These are phyloP conservation scores for Hypoxylon fragiforme DNA, from an alignment of 495 filamentous ascomycete genomes.

Conservation along the genomic window DNA sequence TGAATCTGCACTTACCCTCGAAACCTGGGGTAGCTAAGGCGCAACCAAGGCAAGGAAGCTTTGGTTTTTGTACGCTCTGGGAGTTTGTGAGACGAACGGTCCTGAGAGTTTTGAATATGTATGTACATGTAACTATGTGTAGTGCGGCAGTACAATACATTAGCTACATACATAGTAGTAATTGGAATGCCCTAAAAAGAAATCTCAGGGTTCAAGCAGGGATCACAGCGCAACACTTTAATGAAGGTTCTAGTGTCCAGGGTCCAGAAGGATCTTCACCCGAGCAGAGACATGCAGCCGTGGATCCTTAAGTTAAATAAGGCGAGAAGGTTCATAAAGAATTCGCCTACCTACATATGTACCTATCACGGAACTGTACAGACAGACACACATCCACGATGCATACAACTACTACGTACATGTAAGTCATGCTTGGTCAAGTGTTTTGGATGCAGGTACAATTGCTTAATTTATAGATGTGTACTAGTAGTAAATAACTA, in stretches of 20 bases:
- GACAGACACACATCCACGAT: neutral
- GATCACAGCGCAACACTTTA: conserved; percentile 22
- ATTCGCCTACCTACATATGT: neutral
- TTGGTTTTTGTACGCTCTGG: conserved; percentile 13
- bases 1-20: conserved; percentile 23
- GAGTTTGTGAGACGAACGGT: conserved; percentile 13
- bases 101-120: conserved; percentile 7
- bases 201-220: conserved; percentile 21
- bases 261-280: conserved; percentile 4
- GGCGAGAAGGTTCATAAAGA: too few relatives aligned
- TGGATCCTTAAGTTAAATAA: too few relatives aligned
- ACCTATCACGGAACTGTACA: neutral
- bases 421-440: neutral
- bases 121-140: too few relatives aligned
- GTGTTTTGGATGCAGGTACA: neutral
- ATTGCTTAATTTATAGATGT: neutral
- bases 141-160: too few relatives aligned
- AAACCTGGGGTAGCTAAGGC: conserved; percentile 31
- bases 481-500: too few relatives aligned
- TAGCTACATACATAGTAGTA: too few relatives aligned
- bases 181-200: conserved; percentile 14
- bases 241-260: conserved; percentile 30
- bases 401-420: neutral
- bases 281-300: neutral
- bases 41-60: conserved; percentile 15